These are phyloP conservation scores for Rachicladosporium sp. DNA, from an alignment of 2,329 filamentous ascomycete genomes.

Conservation along the genomic window DNA sequence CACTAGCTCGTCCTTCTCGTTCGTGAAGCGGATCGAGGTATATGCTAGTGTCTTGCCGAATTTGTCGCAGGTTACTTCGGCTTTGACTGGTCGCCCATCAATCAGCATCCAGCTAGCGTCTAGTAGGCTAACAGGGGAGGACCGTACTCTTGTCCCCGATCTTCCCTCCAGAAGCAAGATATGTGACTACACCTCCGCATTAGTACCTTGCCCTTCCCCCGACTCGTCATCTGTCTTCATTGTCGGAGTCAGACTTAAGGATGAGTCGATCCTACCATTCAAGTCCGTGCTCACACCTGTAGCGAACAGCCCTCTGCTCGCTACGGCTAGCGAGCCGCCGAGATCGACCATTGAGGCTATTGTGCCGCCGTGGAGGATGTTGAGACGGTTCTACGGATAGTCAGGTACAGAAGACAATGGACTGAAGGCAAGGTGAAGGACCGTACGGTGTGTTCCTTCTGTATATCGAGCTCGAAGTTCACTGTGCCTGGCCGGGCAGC, in stretches of 20 bases:
- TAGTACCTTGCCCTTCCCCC: too few relatives aligned
- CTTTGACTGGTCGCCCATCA: slow-evolving; percentile 10
- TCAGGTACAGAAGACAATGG: too few relatives aligned
- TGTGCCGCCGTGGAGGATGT: slow-evolving; percentile 66
- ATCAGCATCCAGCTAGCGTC: too few relatives aligned
- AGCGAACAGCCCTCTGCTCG: slow-evolving; percentile 51
- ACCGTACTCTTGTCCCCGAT: slow-evolving; percentile 36
- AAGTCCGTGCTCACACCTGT: slow-evolving; percentile 57
- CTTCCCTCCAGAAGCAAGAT: slow-evolving; percentile 50
- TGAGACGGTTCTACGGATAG: slow-evolving; percentile 53
- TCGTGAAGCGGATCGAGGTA: slow-evolving; percentile 50
- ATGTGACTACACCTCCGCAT: slow-evolving; percentile 17
- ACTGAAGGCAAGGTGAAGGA: too few relatives aligned
- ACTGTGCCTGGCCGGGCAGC: slow-evolving; percentile 54
- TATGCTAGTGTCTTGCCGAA: slow-evolving; percentile 56
- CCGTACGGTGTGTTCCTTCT: slow-evolving; percentile 59
- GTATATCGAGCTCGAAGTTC: slow-evolving; percentile 63
- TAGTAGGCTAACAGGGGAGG: not conserved
- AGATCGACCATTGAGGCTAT: slow-evolving; percentile 64
- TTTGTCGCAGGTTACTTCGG: slow-evolving; percentile 54
- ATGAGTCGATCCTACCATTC: slow-evolving; percentile 31
- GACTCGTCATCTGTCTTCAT: too few relatives aligned
- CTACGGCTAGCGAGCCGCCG: slow-evolving; percentile 53
- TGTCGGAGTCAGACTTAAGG: too few relatives aligned
- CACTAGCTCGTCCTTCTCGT: slow-evolving; percentile 46